These are phyloP conservation scores for Abrus precatorius DNA, from an alignment of 306 rosid species.

Conservation along the genomic window DNA sequence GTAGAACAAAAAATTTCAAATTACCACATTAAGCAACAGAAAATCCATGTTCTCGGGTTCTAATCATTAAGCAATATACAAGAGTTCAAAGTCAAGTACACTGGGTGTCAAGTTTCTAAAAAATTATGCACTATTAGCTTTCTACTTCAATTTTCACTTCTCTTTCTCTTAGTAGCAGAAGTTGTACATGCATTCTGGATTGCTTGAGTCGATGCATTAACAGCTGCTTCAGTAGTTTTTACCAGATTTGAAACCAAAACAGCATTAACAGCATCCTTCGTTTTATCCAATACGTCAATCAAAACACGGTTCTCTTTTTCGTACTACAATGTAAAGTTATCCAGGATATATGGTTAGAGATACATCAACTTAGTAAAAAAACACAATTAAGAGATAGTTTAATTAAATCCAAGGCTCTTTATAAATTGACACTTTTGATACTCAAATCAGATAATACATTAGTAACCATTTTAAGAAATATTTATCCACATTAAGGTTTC, in stretches of 20 bases:
- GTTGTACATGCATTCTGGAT: conserved; percentile 40
- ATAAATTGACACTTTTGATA: conserved; percentile 14
- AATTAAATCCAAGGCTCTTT: conserved; percentile 1
- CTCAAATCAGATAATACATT: conserved; percentile 15
- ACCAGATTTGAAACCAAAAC: conserved; percentile 53
- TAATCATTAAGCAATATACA: not conserved
- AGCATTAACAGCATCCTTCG: conserved; percentile 64
- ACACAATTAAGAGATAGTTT: conserved; percentile 23
- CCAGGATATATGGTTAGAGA: conserved; percentile 9
- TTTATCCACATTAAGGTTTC: conserved; percentile 32
- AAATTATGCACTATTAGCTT: conserved; percentile 25
- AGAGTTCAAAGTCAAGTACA: conserved; percentile 30
- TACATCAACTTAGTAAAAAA: conserved; percentile 26
- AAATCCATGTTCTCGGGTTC: conserved; percentile 13
- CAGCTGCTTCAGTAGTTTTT: conserved; percentile 64
- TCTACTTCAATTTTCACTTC: conserved; percentile 30
- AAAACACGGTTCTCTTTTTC: conserved; percentile 57
- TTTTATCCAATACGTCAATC: conserved; percentile 56
- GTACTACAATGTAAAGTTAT: conserved; percentile 56
- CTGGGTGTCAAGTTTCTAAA: not conserved
- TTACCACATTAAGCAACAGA: conserved; percentile 5
- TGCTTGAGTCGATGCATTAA: conserved; percentile 55
- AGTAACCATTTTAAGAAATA: conserved; percentile 15
- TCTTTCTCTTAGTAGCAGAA: conserved; percentile 58
- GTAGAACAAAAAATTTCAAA: not conserved